A percentile compares a stretch with the other conserved stretches of the same genome.
Evolutionary conservation across 768 basidiomycete species (phyloP).

Genomic region (Tricholoma bakamatsutake): DNA sequence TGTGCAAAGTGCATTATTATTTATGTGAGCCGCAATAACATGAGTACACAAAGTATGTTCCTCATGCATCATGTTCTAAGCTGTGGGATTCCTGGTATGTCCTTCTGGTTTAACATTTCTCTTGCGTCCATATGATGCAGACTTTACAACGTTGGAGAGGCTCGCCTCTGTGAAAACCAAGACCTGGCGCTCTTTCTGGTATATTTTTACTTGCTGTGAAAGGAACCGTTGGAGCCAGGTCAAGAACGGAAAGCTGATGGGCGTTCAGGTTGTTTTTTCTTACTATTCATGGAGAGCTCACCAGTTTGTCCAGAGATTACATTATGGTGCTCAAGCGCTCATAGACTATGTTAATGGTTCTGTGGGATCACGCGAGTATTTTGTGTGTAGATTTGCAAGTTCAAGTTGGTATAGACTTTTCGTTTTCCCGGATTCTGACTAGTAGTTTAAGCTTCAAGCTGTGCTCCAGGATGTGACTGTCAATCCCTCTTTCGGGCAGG

Average conservation of each 20-base stretch:
- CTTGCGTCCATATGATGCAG: constrained; percentile 33
- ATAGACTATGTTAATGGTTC: background rate
- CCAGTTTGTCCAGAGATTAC: background rate
- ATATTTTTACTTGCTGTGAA: constrained; percentile 25
- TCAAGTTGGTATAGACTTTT: background rate
- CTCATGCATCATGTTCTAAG: background rate
- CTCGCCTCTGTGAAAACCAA: constrained; percentile 33
- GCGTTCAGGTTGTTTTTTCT: constrained; percentile 5
- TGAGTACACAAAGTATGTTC: background rate
- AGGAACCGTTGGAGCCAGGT: constrained; percentile 39
- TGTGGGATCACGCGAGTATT: background rate
- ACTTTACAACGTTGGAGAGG: constrained; percentile 29
- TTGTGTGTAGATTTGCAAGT: background rate
- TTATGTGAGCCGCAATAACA: background rate
- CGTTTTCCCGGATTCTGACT: background rate
- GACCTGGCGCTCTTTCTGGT: constrained; percentile 34
- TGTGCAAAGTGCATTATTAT: too few species aligned
- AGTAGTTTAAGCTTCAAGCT: background rate
- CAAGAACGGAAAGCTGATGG: constrained; percentile 64
- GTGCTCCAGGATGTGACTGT: background rate
- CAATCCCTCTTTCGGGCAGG: background rate
- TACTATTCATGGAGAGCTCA: background rate
- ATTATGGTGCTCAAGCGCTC: background rate
- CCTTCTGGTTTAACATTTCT: background rate
- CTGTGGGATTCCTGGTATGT: background rate